Conservation (phyloP, 768 basidiomycete genomes). For the Naganishia kalamii region DNA sequence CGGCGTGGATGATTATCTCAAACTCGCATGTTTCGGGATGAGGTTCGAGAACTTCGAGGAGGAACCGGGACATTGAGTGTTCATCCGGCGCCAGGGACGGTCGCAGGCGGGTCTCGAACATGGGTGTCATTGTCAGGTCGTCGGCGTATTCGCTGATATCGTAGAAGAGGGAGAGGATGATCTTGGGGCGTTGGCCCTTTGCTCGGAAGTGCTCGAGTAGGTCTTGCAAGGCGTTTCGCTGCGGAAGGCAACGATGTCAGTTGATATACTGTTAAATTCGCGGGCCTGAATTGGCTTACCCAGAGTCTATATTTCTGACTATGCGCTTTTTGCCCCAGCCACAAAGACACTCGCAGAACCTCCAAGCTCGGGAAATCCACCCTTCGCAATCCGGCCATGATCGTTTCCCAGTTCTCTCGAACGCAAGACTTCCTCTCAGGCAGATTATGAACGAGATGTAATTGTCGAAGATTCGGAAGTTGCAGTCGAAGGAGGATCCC, state of each 20-base stretch:
- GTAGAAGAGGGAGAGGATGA: background rate
- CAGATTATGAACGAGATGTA: too few relatives aligned
- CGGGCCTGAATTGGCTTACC: background rate
- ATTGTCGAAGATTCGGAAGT: too few relatives aligned
- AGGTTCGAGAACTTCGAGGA: background rate
- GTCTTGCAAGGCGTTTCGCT: too few relatives aligned
- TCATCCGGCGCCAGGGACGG: background rate
- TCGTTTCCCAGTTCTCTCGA: background rate
- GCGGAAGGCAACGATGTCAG: too few relatives aligned
- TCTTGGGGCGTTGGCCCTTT: background rate
- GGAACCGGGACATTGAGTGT: too few relatives aligned
- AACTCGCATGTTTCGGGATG: background rate
- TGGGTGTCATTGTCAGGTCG: background rate
- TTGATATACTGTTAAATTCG: too few relatives aligned
- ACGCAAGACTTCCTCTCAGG: too few relatives aligned
- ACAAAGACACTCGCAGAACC: background rate
- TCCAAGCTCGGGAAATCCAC: background rate
- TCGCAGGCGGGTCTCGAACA: background rate
- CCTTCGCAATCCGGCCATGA: background rate
- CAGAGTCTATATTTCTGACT: background rate
- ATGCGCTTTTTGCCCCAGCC: background rate
- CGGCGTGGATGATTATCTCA: background rate
- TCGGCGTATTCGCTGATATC: background rate
- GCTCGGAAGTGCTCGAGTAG: too few relatives aligned
- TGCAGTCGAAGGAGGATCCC: too few relatives aligned